phyloP scores from a whole-genome alignment of 2,329 filamentous ascomycete genomes.

The Neofusicoccum umdonicola region DNA sequence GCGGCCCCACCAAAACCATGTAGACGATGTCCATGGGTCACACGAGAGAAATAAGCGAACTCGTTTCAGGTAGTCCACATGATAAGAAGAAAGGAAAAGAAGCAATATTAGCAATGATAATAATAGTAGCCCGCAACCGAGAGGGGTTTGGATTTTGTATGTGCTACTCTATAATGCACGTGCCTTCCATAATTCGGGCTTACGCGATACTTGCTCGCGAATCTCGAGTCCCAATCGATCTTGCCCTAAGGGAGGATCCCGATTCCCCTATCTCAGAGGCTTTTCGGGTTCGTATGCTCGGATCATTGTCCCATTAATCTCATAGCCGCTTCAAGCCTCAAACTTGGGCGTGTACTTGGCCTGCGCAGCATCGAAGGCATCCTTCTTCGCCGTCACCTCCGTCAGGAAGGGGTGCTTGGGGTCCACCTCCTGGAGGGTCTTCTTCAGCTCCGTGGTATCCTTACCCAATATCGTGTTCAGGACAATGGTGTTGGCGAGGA shows the following conservation, averaged over 20 bases:
- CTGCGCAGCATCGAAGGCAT: slow-evolving; percentile 81
- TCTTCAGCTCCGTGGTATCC: slow-evolving; percentile 58
- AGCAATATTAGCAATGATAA: neutral
- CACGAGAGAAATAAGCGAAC: neutral
- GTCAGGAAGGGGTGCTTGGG: slow-evolving; percentile 68
- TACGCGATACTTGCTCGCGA: neutral
- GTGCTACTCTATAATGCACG: slow-evolving; percentile 1
- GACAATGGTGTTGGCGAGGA: slow-evolving; percentile 80
- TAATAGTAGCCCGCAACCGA: neutral
- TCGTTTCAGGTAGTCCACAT: neutral
- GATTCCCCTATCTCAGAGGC: neutral
- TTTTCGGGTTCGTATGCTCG: neutral
- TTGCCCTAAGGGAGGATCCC: neutral
- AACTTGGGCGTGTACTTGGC: slow-evolving; percentile 86
- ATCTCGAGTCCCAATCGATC: neutral
- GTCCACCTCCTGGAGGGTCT: slow-evolving; percentile 54
- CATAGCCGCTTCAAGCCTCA: slow-evolving; percentile 32
- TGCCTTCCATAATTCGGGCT: neutral
- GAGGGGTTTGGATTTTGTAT: slow-evolving; percentile 1
- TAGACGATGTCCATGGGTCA: neutral
- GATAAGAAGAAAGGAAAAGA: neutral
- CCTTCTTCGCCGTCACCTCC: slow-evolving; percentile 81
- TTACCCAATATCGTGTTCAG: slow-evolving; percentile 75
- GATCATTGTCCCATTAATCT: neutral
- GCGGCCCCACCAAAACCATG: no score